Percentiles rank a stretch among this genome's conserved stretches.
Conservation (phyloP, 1,139 yeast genomes). For the Yarrowia galli region DNA sequence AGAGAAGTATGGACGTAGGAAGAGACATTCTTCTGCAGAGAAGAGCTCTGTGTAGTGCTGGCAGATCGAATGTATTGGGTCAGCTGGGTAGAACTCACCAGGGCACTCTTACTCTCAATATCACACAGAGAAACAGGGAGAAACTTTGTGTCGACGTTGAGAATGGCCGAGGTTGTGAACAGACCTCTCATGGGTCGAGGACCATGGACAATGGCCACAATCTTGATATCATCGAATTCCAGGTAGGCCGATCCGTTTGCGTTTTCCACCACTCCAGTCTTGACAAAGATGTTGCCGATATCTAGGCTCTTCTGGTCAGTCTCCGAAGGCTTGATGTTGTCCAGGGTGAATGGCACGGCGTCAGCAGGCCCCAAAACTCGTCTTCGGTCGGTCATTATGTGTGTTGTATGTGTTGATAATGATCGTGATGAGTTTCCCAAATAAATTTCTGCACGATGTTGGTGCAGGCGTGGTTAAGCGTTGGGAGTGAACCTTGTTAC, state of each 20-base stretch:
- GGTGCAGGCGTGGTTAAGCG: slow-evolving; percentile 1
- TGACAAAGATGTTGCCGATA: slow-evolving; percentile 45
- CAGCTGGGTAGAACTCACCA: slow-evolving; percentile 45
- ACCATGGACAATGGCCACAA: slow-evolving; percentile 81
- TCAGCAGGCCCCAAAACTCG: slow-evolving; percentile 53
- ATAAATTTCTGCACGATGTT: neutral
- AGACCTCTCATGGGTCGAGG: slow-evolving; percentile 87
- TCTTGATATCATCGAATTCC: slow-evolving; percentile 67
- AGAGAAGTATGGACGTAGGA: slow-evolving; percentile 66
- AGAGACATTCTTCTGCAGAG: slow-evolving; percentile 60
- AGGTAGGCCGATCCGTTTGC: slow-evolving; percentile 86
- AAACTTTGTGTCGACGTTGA: slow-evolving; percentile 71
- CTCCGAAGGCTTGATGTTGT: slow-evolving; percentile 15
- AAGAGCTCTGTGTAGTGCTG: slow-evolving; percentile 47
- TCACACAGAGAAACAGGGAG: slow-evolving; percentile 53
- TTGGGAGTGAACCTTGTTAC: neutral
- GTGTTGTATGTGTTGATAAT: neutral
- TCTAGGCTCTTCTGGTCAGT: slow-evolving; percentile 33
- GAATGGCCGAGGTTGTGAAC: slow-evolving; percentile 70
- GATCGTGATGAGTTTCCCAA: neutral
- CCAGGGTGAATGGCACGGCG: slow-evolving; percentile 44
- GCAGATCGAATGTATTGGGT: slow-evolving; percentile 47
- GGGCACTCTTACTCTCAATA: slow-evolving; percentile 39
- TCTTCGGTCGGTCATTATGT: slow-evolving; percentile 48
- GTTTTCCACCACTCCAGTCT: slow-evolving; percentile 70